Conservation (phyloP, 2,329 filamentous ascomycete species). For the Aspergillus ustus region DNA sequence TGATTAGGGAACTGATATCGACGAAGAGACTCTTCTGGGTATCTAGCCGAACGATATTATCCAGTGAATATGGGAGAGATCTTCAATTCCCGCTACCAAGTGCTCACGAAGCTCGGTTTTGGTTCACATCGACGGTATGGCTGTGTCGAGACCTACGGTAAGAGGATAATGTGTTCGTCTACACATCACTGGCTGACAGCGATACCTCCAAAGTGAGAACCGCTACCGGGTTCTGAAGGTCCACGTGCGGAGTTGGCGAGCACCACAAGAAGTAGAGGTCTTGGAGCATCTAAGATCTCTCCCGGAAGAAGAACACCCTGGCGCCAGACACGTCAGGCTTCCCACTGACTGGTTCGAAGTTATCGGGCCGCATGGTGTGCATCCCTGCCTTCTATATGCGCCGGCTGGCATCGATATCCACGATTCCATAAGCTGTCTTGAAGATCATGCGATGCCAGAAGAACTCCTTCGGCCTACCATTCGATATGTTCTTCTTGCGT, state of each 20-base stretch:
- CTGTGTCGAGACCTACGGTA: slow-evolving; percentile 27
- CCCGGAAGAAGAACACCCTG: slow-evolving; percentile 25
- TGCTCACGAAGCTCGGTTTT: slow-evolving; percentile 31
- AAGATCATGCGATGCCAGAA: slow-evolving; percentile 28
- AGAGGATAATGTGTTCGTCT: background rate
- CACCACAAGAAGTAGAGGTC: slow-evolving; percentile 30
- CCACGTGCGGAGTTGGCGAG: slow-evolving; percentile 18
- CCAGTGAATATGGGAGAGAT: slow-evolving; percentile 22
- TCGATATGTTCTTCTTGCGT: slow-evolving; percentile 81
- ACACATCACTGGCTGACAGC: background rate
- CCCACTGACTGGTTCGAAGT: slow-evolving; percentile 36
- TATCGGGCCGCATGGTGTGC: slow-evolving; percentile 27
- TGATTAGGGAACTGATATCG: background rate
- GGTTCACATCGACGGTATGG: slow-evolving; percentile 30
- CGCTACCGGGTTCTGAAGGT: slow-evolving; percentile 25
- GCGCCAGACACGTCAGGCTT: slow-evolving; percentile 28
- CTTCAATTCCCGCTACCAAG: slow-evolving; percentile 23
- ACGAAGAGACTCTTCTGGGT: slow-evolving; percentile 21
- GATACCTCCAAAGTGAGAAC: slow-evolving; percentile 17
- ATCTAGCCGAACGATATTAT: slow-evolving; percentile 21
- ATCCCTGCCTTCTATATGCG: slow-evolving; percentile 33
- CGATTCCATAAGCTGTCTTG: slow-evolving; percentile 29
- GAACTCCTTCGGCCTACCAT: slow-evolving; percentile 53
- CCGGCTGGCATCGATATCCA: slow-evolving; percentile 24
- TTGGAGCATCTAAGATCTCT: slow-evolving; percentile 30